Percentiles rank a stretch among this genome's conserved stretches.
Evolutionary conservation across 768 basidiomycete species (phyloP).

Genomic region (Auricularia cornea): DNA sequence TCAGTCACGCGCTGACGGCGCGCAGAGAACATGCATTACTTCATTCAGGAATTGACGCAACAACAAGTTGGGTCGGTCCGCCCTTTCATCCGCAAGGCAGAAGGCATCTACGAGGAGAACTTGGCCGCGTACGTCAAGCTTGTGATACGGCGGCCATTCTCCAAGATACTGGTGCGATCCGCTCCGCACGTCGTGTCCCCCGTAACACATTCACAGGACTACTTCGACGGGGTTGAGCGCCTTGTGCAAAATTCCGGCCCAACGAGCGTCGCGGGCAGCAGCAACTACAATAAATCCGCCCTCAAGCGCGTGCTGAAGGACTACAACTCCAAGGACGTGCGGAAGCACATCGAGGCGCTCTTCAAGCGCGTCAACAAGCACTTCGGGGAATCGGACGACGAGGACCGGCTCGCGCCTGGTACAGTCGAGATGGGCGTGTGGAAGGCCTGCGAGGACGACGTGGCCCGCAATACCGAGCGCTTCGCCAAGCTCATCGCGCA

Average conservation of each 20-base stretch:
- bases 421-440: conserved; percentile 78
- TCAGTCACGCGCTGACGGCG: background rate
- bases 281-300: conserved; percentile 63
- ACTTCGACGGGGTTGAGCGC: conserved; percentile 89
- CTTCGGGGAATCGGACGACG: conserved; percentile 76
- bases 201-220: too few species aligned
- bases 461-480: conserved; percentile 61
- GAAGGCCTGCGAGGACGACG: conserved; percentile 83
- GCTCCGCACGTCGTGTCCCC: background rate
- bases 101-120: conserved; percentile 84
- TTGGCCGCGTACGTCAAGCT: conserved; percentile 78
- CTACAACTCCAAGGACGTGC: conserved; percentile 78
- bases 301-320: conserved; percentile 85
- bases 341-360: conserved; percentile 78
- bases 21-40: conserved; percentile 94
- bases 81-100: conserved; percentile 61
- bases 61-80: conserved; percentile 57
- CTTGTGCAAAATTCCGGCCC: conserved; percentile 72
- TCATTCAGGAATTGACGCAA: conserved; percentile 71
- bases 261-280: conserved; percentile 65
- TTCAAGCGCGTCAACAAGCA: conserved; percentile 94
- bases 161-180: conserved; percentile 68
- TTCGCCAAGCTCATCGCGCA: conserved; percentile 62
- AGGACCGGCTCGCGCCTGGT: conserved; percentile 47
- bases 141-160: conserved; percentile 77